Evolutionary conservation across 2,329 filamentous ascomycete species (phyloP).

Genomic region (Talaromyces sp.): DNA sequence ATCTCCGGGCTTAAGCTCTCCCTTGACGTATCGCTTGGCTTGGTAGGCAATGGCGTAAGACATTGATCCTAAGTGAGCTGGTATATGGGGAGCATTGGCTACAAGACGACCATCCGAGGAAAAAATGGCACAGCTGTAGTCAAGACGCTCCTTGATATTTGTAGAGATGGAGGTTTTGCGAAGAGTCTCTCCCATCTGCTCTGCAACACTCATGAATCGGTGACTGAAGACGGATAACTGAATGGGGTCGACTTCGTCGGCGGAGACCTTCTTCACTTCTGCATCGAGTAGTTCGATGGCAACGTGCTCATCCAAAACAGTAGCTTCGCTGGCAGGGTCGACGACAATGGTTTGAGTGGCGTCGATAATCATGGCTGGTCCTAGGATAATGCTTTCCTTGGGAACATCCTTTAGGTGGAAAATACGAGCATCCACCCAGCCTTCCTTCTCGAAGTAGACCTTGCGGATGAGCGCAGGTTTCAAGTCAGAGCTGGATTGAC

Average conservation of each 20-base stretch:
- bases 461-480: conserved; percentile 16
- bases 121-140: conserved; percentile 79
- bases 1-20: conserved; percentile 70
- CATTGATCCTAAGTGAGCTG: conserved; percentile 78
- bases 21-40: conserved; percentile 68
- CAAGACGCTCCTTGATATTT: conserved; percentile 80
- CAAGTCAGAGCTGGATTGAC: neutral
- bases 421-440: conserved; percentile 22
- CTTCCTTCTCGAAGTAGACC: conserved; percentile 23
- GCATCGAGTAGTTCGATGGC: conserved; percentile 71
- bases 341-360: conserved; percentile 79
- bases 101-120: conserved; percentile 70
- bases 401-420: conserved; percentile 22
- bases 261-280: conserved; percentile 30
- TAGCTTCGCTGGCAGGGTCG: conserved; percentile 68
- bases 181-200: conserved; percentile 54
- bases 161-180: conserved; percentile 53
- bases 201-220: conserved; percentile 55
- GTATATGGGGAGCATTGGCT: conserved; percentile 64
- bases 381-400: conserved; percentile 18
- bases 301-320: conserved; percentile 80
- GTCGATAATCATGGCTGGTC: conserved; percentile 56
- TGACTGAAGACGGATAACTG: conserved; percentile 52
- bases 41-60: conserved; percentile 77
- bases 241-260: conserved; percentile 43